phyloP scores from a whole-genome alignment of 2,329 filamentous ascomycete species.

The Pseudomassariella vexata region DNA sequence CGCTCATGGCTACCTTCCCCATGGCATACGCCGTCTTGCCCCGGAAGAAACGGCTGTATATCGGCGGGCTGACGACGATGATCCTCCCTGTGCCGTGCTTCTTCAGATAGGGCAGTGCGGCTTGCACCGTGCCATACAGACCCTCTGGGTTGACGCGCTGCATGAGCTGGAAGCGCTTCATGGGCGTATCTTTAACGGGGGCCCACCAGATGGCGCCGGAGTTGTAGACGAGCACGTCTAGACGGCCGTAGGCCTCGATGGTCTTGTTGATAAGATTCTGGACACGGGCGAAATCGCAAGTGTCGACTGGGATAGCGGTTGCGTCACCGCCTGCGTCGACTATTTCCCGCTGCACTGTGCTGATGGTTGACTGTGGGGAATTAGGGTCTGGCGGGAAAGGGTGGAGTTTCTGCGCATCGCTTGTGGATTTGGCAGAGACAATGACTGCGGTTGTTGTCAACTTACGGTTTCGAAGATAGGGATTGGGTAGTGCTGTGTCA shows the following conservation, averaged over 20 bases:
- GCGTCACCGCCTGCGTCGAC: constrained; percentile 56
- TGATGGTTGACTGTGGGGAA: constrained; percentile 69
- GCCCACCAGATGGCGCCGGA: constrained; percentile 84
- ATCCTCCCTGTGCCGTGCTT: constrained; percentile 55
- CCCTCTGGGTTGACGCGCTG: constrained; percentile 71
- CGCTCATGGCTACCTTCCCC: constrained; percentile 76
- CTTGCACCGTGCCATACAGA: constrained; percentile 67
- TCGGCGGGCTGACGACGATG: constrained; percentile 75
- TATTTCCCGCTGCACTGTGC: constrained; percentile 73
- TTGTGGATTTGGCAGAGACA: constrained; percentile 70
- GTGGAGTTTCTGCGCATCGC: constrained; percentile 46
- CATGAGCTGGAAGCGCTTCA: constrained; percentile 74
- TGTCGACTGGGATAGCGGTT: constrained; percentile 64
- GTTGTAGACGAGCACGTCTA: constrained; percentile 79
- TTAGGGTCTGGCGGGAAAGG: constrained; percentile 75
- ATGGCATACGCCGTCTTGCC: constrained; percentile 82
- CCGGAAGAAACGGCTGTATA: constrained; percentile 78
- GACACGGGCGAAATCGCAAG: constrained; percentile 57
- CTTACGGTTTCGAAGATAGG: not conserved
- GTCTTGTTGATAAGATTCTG: constrained; percentile 53
- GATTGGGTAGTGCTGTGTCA: constrained; percentile 26
- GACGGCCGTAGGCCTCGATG: constrained; percentile 48
- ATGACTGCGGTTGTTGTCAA: constrained; percentile 58
- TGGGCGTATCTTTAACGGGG: constrained; percentile 63
- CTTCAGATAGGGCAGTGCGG: constrained; percentile 60